Base-by-base conservation (phyloP, 495 filamentous ascomycete species). In the Xylaria scruposa region DNA sequence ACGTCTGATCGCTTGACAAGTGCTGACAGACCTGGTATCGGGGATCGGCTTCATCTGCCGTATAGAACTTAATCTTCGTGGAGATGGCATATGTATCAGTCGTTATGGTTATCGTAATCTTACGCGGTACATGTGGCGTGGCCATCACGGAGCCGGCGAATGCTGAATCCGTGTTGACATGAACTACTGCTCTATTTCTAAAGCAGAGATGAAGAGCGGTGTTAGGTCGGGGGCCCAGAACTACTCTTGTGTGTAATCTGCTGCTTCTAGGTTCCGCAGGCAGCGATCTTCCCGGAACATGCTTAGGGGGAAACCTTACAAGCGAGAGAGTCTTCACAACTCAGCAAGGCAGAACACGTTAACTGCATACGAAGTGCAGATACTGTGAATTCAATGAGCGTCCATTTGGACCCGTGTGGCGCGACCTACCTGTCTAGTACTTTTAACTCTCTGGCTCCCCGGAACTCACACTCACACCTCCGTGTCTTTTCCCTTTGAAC, bases 231-330 rank as follows among this genome's bases (percentile, higher is more conserved):
- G 58, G 17, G 58, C 3, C 21, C 31, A 24, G 58, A 33, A 51
- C 49, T 38, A 9, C n/a, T 21, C 42, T 59, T 29, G 58, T 61
- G 24, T 29, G 42, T 31, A 29, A 38, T 38, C 56, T 26, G 15
- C n/a, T 29, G 21, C 33, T 54, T 70, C 68, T 49, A 70, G 58
- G 68, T 62, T 70, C 53, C 29, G 53, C n/a, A 38, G 49, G n/a
- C 42, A 17, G 56, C 38, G 21, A 26, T 10, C 66, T 69, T 51
- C 54, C 67, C 17, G 59, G 67, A 24, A 49, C 58, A 59, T 38
- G 42, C 58, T 21, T 46, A 44, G 51, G 15, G 10, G 47, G 6
- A 49, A 70, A 70, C 68, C 68, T 70, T 70, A 47, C 26, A 29
- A 33, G 10, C 5, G 38, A 42, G 38, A 49, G 40, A 9, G 24